phyloP scores from a whole-genome alignment of 352 stramenopile species.

The Phytophthora sp. region DNA sequence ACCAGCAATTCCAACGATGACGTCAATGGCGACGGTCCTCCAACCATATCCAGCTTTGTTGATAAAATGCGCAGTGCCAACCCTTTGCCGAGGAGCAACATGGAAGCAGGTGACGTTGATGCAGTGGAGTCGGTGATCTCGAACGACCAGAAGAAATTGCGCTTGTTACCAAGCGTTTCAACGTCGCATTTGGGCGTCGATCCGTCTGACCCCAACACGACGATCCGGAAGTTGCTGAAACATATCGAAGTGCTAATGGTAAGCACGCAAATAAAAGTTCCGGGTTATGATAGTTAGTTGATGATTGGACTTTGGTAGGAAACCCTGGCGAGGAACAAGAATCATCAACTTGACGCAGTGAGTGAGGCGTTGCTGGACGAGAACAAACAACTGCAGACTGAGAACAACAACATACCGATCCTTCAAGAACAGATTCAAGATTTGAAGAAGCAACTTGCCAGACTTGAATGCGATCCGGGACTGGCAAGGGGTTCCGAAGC shows the following conservation, averaged over 20 bases:
- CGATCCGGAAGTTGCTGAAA: conserved; percentile 83
- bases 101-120: conserved; percentile 6
- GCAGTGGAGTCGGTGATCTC: background rate
- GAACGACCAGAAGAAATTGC: conserved; percentile 14
- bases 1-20: conserved; percentile 13
- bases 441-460: conserved; percentile 62
- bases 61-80: conserved; percentile 69
- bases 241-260: conserved; percentile 85
- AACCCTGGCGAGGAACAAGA: conserved; percentile 64
- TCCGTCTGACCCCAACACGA: conserved; percentile 81
- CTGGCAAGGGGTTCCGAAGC: conserved; percentile 8
- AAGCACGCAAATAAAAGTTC: conserved; percentile 3
- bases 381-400: conserved; percentile 68
- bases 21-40: background rate
- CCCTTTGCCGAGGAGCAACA: conserved; percentile 20
- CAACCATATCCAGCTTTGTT: conserved; percentile 49
- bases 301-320: conserved; percentile 38
- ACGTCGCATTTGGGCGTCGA: conserved; percentile 73
- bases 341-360: conserved; percentile 53
- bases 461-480: conserved; percentile 11
- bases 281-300: background rate
- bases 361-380: conserved; percentile 61
- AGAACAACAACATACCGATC: conserved; percentile 89
- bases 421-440: conserved; percentile 70
- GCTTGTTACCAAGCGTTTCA: conserved; percentile 26